Evolutionary conservation across 352 stramenopile species (phyloP), one percentile per base, ranked within the genome.

Genomic region (Peronospora belbahrii): DNA sequence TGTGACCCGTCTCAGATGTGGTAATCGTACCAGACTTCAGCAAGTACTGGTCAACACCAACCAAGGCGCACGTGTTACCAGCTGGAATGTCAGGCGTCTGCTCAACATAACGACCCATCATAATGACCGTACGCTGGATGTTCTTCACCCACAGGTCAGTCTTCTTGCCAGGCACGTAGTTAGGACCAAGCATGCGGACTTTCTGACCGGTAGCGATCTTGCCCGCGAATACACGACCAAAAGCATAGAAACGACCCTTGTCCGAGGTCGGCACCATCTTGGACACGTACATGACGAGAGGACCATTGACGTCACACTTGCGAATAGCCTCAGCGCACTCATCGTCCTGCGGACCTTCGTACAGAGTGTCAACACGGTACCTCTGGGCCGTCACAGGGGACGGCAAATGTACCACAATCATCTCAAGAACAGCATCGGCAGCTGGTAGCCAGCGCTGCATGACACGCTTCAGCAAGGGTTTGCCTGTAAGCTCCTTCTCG

Each of bases 241-340:
- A 99, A 40, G 94, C 97, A 70, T 99, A 99, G 90, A 99, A 99
- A 67, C 96, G 90, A 49, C 95, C 95, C 73, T 86, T 85, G 76
- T 99, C 97, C 75, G 98, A 97, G 41, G 96, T 98, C 56, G 97
- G 96, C 56, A 99, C 95, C 96, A 99, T 99, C 89, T 99, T 99
- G 14, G 95, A 99, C 59, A 99, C 93, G 88, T 99, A 99, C 97
- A 99, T 99, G 69, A 97, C 97, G 15, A 99, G 75, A 42, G 95
- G 94, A 54, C 94, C 94, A 63, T 95, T 95, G 48, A 97, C 97
- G 71, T 99, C 96, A 62, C 96, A 99, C 58, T 96, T 98, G 43
- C 95, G 85, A 72, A 99, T 99, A 59, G 94, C 96, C 51, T 88
- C 89, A 58, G 95, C 95, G 48, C 90, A 97, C 59, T 97, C 91